phyloP scores from a whole-genome alignment of 768 basidiomycete genomes.

The Chalciporus pseudorubinellus region DNA sequence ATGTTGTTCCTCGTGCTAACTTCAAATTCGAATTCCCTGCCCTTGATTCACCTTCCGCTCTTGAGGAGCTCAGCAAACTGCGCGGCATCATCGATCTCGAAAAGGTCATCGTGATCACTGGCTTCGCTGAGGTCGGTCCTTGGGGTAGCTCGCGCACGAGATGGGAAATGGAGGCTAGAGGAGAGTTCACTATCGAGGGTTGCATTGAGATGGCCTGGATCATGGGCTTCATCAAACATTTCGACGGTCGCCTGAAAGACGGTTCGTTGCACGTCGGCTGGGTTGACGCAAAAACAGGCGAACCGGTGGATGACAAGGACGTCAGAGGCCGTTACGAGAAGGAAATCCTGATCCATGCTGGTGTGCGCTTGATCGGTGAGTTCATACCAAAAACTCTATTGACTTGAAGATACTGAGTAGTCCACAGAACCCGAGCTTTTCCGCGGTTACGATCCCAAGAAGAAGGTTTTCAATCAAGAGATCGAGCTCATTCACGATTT shows the following conservation, averaged over 20 bases:
- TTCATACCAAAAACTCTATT: not conserved
- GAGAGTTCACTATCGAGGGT: slow-evolving; percentile 96
- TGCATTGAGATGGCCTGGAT: slow-evolving; percentile 99
- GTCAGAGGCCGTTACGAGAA: slow-evolving; percentile 92
- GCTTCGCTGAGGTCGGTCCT: slow-evolving; percentile 95
- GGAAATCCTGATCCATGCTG: slow-evolving; percentile 86
- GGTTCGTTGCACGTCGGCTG: slow-evolving; percentile 94
- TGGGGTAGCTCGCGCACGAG: slow-evolving; percentile 98
- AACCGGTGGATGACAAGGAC: slow-evolving; percentile 98
- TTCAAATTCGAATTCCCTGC: slow-evolving; percentile 94
- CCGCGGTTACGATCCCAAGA: slow-evolving; percentile 96
- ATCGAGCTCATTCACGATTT: slow-evolving; percentile 95
- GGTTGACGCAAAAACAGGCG: slow-evolving; percentile 91
- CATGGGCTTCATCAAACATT: slow-evolving; percentile 98
- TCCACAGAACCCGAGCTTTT: slow-evolving; percentile 90
- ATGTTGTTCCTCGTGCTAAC: slow-evolving; percentile 95
- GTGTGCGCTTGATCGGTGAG: slow-evolving; percentile 91
- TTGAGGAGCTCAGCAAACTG: slow-evolving; percentile 73
- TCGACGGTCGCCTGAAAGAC: slow-evolving; percentile 93
- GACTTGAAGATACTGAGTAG: slow-evolving; percentile 10
- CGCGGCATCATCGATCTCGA: slow-evolving; percentile 92
- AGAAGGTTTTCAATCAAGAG: slow-evolving; percentile 97
- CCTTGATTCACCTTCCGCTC: slow-evolving; percentile 67
- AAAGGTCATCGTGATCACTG: slow-evolving; percentile 93
- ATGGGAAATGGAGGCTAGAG: slow-evolving; percentile 99